Evolutionary conservation across 441 rosid species (phyloP).

Genomic region (Pelargonium citronellum): DNA sequence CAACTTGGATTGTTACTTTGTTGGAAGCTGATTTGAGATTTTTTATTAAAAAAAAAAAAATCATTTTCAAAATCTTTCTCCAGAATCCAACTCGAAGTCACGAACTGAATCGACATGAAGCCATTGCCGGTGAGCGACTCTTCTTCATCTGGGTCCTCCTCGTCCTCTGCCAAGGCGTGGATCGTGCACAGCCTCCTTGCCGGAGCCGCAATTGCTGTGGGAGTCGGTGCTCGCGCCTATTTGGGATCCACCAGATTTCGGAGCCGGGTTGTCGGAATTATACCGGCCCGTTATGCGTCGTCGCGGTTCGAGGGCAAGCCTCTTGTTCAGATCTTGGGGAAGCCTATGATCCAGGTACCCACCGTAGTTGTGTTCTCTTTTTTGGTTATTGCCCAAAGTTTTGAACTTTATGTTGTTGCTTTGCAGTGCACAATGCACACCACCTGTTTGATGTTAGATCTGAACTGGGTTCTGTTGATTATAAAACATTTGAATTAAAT

Average conservation of each 20-base stretch:
- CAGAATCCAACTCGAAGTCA: not conserved
- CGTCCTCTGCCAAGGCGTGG: constrained; percentile 52
- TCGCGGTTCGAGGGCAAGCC: constrained; percentile 88
- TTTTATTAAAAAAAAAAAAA: too few species aligned
- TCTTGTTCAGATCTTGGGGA: constrained; percentile 69
- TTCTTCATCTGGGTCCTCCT: constrained; percentile 38
- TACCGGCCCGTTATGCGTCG: constrained; percentile 88
- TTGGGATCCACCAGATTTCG: constrained; percentile 54
- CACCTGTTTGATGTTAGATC: constrained; percentile 2
- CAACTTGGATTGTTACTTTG: too few species aligned
- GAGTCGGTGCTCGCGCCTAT: constrained; percentile 56
- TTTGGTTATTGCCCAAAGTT: not conserved
- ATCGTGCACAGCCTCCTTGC: constrained; percentile 58
- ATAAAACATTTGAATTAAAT: not conserved
- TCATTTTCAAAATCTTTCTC: too few species aligned
- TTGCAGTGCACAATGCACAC: not conserved
- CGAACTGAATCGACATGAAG: constrained; percentile 5
- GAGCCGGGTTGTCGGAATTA: constrained; percentile 78
- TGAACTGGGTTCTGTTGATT: constrained; percentile 4
- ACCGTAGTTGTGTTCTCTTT: not conserved
- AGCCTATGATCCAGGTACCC: constrained; percentile 95
- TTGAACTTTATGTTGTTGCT: not conserved
- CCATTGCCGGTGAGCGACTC: constrained; percentile 35
- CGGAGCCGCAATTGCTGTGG: constrained; percentile 63
- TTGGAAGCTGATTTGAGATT: too few species aligned